Conservation (phyloP, 116 monocot species). For the Zostera marina region DNA sequence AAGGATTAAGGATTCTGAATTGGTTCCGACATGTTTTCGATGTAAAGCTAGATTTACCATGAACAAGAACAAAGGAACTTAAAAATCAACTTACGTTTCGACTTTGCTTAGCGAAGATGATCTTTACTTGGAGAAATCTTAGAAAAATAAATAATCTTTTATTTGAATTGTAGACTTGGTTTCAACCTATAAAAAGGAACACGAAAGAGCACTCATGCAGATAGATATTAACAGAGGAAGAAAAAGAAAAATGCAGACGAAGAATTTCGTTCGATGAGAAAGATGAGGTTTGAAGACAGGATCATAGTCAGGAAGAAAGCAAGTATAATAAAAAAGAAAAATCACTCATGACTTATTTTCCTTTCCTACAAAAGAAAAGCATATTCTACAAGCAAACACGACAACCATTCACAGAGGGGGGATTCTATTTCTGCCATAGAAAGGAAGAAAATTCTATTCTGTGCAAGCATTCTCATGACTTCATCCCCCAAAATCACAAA, state of each 20-base stretch:
- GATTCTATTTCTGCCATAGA: conserved; percentile 12
- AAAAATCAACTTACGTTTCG: conserved; percentile 5
- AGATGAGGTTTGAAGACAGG: not conserved
- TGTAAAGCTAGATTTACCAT: not conserved
- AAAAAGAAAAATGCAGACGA: not conserved
- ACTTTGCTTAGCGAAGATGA: not conserved
- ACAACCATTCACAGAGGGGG: conserved; percentile 6
- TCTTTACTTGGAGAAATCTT: not conserved
- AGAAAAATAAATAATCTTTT: not conserved
- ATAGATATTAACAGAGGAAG: not conserved
- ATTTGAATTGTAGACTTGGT: not conserved
- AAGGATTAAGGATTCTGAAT: conserved; percentile 1
- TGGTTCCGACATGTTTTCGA: not conserved
- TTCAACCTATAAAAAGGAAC: conserved; percentile 6
- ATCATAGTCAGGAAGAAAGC: no score
- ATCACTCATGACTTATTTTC: conserved; percentile 5
- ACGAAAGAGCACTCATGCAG: conserved; percentile 1
- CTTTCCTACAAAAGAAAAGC: conserved; percentile 9
- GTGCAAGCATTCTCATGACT: not conserved
- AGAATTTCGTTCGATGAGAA: no score
- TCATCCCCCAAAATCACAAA: not conserved
- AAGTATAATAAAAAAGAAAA: not conserved
- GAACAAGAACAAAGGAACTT: not conserved
- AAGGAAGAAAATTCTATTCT: conserved; percentile 18
- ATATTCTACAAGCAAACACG: conserved; percentile 11